A percentile compares a stretch with the other conserved stretches of the same genome.
Evolutionary conservation across 768 basidiomycete species (phyloP).

Genomic region (Leccinum pellstonianum): DNA sequence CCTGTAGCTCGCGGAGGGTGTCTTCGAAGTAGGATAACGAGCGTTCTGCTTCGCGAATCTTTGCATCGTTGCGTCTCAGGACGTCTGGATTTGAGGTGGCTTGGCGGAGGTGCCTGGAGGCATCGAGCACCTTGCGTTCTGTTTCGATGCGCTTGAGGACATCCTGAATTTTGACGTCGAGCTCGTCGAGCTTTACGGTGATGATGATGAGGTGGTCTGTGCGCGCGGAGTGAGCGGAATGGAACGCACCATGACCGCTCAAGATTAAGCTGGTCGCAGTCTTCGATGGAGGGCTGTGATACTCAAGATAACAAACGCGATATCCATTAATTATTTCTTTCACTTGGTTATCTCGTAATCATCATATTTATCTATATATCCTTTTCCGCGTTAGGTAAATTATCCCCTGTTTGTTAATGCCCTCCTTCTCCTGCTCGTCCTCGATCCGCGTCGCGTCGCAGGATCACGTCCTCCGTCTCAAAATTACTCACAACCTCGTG

Average conservation of each 20-base stretch:
- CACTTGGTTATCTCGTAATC: constrained; percentile 31
- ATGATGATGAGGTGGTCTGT: constrained; percentile 3
- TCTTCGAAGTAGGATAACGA: constrained; percentile 86
- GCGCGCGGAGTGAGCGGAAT: constrained; percentile 10
- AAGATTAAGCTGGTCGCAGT: constrained; percentile 24
- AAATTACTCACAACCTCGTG: constrained; percentile 44
- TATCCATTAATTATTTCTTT: constrained; percentile 1
- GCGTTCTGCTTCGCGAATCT: constrained; percentile 84
- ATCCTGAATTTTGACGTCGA: constrained; percentile 93
- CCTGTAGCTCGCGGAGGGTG: constrained; percentile 78
- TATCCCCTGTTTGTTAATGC: constrained; percentile 24
- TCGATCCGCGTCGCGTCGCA: constrained; percentile 45
- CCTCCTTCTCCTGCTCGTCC: constrained; percentile 32
- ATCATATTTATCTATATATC: constrained; percentile 15
- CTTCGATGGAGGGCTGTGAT: constrained; percentile 24
- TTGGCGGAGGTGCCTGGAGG: constrained; percentile 70
- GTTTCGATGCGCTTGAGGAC: constrained; percentile 88
- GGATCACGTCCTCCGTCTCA: constrained; percentile 44
- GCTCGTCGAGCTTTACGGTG: constrained; percentile 44
- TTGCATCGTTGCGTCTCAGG: constrained; percentile 72
- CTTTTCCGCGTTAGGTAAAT: neutral
- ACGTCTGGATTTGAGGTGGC: constrained; percentile 89
- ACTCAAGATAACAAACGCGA: constrained; percentile 22
- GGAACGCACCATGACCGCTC: constrained; percentile 32
- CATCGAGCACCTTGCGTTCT: constrained; percentile 91